A percentile compares a stretch with the other conserved stretches of the same genome.
phyloP scores from a whole-genome alignment of 2,329 filamentous ascomycete genomes.

The Purpureocillium takamizusanense region DNA sequence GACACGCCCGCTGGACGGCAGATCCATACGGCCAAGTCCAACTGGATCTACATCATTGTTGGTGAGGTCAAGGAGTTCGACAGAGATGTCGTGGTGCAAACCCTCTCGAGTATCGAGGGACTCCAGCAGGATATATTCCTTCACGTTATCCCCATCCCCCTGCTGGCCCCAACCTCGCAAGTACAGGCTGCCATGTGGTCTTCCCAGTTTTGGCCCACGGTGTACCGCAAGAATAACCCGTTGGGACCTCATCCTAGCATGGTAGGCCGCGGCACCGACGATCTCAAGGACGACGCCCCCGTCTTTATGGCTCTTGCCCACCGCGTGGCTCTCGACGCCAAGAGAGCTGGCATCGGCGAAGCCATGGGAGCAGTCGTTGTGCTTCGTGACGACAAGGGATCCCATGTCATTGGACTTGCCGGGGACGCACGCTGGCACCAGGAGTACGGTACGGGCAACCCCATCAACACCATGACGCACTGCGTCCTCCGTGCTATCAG shows the following conservation, averaged over 20 bases:
- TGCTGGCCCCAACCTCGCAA: constrained; percentile 65
- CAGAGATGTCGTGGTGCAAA: constrained; percentile 40
- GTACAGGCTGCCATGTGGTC: constrained; percentile 69
- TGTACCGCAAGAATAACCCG: constrained; percentile 81
- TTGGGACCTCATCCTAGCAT: constrained; percentile 75
- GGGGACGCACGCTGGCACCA: constrained; percentile 66
- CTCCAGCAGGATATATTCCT: constrained; percentile 47
- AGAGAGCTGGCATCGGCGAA: constrained; percentile 52
- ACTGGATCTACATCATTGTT: constrained; percentile 50
- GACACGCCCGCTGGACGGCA: constrained; percentile 43
- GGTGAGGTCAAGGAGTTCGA: constrained; percentile 42
- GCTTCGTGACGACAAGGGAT: constrained; percentile 44
- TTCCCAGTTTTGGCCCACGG: constrained; percentile 70
- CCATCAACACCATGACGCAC: constrained; percentile 70
- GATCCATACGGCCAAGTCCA: constrained; percentile 51
- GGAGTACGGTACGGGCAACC: constrained; percentile 34
- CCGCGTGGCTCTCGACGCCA: constrained; percentile 51
- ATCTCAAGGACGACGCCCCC: constrained; percentile 54
- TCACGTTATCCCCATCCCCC: constrained; percentile 57
- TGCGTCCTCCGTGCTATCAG: constrained; percentile 71
- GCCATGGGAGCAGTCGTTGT: constrained; percentile 68
- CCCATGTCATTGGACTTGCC: constrained; percentile 60
- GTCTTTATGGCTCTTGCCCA: constrained; percentile 62
- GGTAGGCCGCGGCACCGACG: constrained; percentile 59
- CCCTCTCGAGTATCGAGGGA: constrained; percentile 39